These are phyloP conservation scores for Novymonas esmeraldas DNA, from an alignment of 208 protist genomes.

Conservation along the genomic window DNA sequence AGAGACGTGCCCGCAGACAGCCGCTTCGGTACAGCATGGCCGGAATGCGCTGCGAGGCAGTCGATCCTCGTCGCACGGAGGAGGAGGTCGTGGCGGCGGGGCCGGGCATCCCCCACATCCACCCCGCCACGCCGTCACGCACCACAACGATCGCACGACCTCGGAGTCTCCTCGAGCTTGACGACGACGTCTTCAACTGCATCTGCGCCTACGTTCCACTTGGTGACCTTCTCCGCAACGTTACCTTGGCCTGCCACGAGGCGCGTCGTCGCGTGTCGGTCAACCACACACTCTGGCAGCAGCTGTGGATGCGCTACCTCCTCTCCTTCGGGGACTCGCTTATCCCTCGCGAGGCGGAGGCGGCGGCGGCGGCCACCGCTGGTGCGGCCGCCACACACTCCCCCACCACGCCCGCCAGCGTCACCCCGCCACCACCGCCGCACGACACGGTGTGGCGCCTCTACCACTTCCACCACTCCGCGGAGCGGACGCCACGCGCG, in stretches of 20 bases:
- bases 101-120: neutral
- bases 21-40: too few relatives aligned
- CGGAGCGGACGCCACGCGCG: slow-evolving; percentile 18
- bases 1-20: neutral
- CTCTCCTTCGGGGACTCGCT: slow-evolving; percentile 20
- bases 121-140: neutral
- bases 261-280: slow-evolving; percentile 9
- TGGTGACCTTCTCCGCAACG: slow-evolving; percentile 14
- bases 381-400: neutral
- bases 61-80: too few relatives aligned
- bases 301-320: slow-evolving; percentile 36
- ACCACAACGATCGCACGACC: neutral
- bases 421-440: neutral
- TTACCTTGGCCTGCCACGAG: slow-evolving; percentile 8
- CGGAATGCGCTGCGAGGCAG: too few relatives aligned
- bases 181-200: slow-evolving; percentile 22
- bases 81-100: too few relatives aligned
- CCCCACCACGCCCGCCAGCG: neutral
- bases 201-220: slow-evolving; percentile 31
- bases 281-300: slow-evolving; percentile 26
- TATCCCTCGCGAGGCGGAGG: too few relatives aligned
- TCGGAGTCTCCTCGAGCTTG: slow-evolving; percentile 13
- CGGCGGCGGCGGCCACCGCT: neutral
- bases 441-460: slow-evolving; percentile 16
- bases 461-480: slow-evolving; percentile 29